Percentiles rank a stretch among this genome's conserved stretches.
These are phyloP conservation scores for Boletus subparvulus DNA, from an alignment of 768 basidiomycete genomes.

Conservation along the genomic window DNA sequence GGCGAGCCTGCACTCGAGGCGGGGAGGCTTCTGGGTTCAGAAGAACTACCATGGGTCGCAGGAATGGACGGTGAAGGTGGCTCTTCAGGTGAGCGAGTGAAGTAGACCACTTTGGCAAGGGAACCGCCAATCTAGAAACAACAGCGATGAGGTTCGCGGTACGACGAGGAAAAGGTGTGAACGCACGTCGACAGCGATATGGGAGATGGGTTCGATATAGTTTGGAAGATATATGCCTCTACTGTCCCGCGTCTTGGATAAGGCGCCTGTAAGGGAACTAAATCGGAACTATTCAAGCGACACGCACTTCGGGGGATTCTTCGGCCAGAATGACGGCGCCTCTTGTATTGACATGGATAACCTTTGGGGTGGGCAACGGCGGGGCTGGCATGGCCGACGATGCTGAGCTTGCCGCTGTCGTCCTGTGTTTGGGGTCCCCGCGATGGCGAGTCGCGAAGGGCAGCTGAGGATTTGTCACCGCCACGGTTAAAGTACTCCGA, in stretches of 20 bases:
- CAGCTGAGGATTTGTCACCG: conserved; percentile 16
- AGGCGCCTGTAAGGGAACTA: conserved; percentile 15
- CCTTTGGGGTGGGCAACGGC: conserved; percentile 75
- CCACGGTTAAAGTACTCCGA: not conserved
- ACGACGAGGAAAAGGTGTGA: not conserved
- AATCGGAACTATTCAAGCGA: conserved; percentile 1
- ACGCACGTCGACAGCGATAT: conserved; percentile 96
- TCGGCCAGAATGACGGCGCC: conserved; percentile 92
- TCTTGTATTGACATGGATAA: conserved; percentile 93
- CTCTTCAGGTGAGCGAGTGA: conserved; percentile 88
- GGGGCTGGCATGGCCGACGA: conserved; percentile 46
- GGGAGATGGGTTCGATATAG: conserved; percentile 95
- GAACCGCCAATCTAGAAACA: conserved; percentile 86
- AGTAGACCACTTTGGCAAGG: conserved; percentile 96
- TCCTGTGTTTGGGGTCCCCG: conserved; percentile 14
- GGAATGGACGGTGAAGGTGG: conserved; percentile 72
- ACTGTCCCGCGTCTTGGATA: conserved; percentile 79
- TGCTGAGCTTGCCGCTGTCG: conserved; percentile 11
- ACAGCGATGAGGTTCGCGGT: not conserved
- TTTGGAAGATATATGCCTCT: conserved; percentile 97
- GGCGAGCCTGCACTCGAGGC: conserved; percentile 36
- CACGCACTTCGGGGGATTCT: conserved; percentile 87
- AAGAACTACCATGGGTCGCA: conserved; percentile 58
- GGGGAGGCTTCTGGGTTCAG: conserved; percentile 44
- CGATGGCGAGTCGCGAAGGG: conserved; percentile 4